Percentiles rank a stretch among this genome's conserved stretches.
These are phyloP conservation scores for Pontederia crassipes DNA, from an alignment of 176 grass and related monocot genomes.

Conservation along the genomic window DNA sequence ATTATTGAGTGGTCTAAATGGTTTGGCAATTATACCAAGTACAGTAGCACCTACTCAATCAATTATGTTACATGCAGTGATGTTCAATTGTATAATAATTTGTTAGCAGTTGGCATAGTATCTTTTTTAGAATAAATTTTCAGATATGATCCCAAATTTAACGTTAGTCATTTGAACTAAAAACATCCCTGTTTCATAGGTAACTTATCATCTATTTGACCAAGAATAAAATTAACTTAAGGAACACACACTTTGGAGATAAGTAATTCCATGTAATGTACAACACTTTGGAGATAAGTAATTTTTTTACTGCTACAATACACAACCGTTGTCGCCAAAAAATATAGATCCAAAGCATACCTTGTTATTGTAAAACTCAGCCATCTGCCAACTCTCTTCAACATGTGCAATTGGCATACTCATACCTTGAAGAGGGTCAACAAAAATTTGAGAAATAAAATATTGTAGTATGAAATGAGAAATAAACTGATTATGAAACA, in stretches of 20 bases:
- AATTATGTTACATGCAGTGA: background rate
- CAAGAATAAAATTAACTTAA: too few relatives aligned
- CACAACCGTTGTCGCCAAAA: background rate
- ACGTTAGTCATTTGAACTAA: too few relatives aligned
- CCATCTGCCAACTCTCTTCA: constrained; percentile 59
- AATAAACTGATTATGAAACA: background rate
- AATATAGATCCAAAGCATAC: constrained; percentile 2
- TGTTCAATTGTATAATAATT: background rate
- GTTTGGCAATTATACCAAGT: too few relatives aligned
- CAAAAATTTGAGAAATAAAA: background rate
- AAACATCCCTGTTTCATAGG: too few relatives aligned
- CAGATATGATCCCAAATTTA: too few relatives aligned
- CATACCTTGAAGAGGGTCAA: constrained; percentile 27
- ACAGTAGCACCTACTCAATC: too few relatives aligned
- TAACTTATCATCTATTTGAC: background rate
- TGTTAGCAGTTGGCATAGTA: too few relatives aligned
- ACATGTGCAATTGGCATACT: constrained; percentile 50
- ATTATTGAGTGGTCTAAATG: too few relatives aligned
- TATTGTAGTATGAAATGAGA: background rate
- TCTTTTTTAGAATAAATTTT: too few relatives aligned
- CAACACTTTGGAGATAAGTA: background rate
- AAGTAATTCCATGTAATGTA: background rate
- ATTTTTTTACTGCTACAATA: background rate
- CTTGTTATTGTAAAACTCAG: constrained; percentile 65
- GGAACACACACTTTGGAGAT: background rate